Evolutionary conservation across 192 early-diverging fungal species (phyloP).

Genomic region (Umbelopsis sp.): DNA sequence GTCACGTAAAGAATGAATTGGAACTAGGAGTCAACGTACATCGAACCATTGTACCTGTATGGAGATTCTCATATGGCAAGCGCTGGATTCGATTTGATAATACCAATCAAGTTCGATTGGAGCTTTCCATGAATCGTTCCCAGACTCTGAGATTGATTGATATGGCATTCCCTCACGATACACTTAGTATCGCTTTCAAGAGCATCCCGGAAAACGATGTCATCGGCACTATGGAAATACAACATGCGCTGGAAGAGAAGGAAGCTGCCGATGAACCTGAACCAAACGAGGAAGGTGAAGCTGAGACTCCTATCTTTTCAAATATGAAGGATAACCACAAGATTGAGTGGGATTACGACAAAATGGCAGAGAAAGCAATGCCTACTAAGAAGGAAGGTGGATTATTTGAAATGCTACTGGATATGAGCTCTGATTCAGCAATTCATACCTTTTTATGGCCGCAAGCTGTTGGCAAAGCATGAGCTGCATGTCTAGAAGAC

Average conservation of each 20-base stretch:
- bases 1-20: neutral
- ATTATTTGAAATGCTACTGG: constrained; percentile 8
- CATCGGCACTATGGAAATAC: constrained; percentile 7
- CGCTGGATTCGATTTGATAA: constrained; percentile 31
- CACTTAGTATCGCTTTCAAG: neutral
- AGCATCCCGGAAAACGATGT: neutral
- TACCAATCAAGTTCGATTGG: constrained; percentile 36
- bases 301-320: constrained; percentile 1
- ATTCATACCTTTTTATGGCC: constrained; percentile 13
- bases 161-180: constrained; percentile 8
- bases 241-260: constrained; percentile 1
- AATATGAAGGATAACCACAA: constrained; percentile 2
- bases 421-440: constrained; percentile 14
- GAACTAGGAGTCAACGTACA: constrained; percentile 22
- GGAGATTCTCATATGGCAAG: constrained; percentile 38
- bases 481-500: neutral
- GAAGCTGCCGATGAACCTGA: neutral
- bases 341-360: constrained; percentile 10
- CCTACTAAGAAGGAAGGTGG: constrained; percentile 12
- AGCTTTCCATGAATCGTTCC: constrained; percentile 17
- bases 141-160: neutral
- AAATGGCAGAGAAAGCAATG: neutral
- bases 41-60: constrained; percentile 25
- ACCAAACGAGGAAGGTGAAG: neutral
- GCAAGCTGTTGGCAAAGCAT: neutral